These are phyloP conservation scores for Agastache rugosa DNA, from an alignment of 257 asterid genomes.

Conservation along the genomic window DNA sequence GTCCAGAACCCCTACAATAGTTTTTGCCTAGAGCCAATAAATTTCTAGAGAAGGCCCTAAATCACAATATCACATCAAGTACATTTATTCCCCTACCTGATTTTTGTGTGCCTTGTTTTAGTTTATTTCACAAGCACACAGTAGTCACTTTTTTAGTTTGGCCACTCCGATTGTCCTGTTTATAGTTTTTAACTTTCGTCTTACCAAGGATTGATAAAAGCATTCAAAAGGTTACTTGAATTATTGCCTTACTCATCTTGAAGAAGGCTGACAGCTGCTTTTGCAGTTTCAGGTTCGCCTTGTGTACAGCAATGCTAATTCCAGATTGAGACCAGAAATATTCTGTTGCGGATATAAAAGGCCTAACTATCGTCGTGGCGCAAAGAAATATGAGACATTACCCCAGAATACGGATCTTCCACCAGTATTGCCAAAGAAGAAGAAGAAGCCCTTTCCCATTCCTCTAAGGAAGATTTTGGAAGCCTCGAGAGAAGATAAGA, in stretches of 20 bases:
- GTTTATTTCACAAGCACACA: slow-evolving; percentile 16
- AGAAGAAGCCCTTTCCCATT: slow-evolving; percentile 89
- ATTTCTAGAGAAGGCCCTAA: not conserved
- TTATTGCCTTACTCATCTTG: slow-evolving; percentile 13
- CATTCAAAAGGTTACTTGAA: slow-evolving; percentile 4
- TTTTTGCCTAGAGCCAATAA: not conserved
- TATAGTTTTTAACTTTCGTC: not conserved
- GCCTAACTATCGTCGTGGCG: slow-evolving; percentile 41
- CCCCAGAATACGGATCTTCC: slow-evolving; percentile 90
- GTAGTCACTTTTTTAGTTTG: slow-evolving; percentile 10
- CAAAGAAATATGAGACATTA: slow-evolving; percentile 47
- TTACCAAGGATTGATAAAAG: not conserved
- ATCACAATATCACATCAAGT: not conserved
- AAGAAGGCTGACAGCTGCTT: slow-evolving; percentile 38
- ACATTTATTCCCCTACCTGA: not conserved
- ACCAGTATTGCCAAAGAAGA: slow-evolving; percentile 65
- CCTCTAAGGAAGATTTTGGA: slow-evolving; percentile 76
- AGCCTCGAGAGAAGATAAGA: slow-evolving; percentile 82
- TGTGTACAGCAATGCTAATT: slow-evolving; percentile 30
- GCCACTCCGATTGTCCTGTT: not conserved
- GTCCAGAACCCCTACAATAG: not conserved
- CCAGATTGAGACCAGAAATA: slow-evolving; percentile 44
- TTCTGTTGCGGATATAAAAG: slow-evolving; percentile 48
- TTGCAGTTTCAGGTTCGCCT: slow-evolving; percentile 57
- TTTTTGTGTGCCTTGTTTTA: not conserved